These are phyloP conservation scores for Mucor racemosus DNA, from an alignment of 371 early-diverging fungal species.

Conservation along the genomic window DNA sequence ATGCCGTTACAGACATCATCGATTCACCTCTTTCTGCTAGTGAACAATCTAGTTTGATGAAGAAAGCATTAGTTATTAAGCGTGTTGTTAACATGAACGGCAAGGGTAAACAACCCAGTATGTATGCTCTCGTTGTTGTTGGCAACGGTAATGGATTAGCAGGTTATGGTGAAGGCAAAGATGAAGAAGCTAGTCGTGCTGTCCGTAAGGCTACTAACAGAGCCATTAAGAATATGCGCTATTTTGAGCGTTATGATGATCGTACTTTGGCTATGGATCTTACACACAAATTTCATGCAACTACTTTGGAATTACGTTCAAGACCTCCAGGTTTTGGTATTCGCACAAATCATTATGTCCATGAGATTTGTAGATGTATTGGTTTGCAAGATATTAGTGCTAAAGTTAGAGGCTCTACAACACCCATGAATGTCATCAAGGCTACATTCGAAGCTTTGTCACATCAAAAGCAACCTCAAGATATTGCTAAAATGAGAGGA, in stretches of 20 bases:
- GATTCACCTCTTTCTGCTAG: slow-evolving; percentile 39
- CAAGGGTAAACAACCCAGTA: slow-evolving; percentile 82
- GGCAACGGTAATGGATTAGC: slow-evolving; percentile 94
- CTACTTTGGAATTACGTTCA: slow-evolving; percentile 79
- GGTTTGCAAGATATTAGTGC: slow-evolving; percentile 93
- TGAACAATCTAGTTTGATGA: slow-evolving; percentile 59
- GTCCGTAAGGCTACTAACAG: slow-evolving; percentile 87
- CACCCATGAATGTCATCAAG: slow-evolving; percentile 98
- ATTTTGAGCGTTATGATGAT: slow-evolving; percentile 90
- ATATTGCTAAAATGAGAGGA: slow-evolving; percentile 90
- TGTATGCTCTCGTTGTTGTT: slow-evolving; percentile 93
- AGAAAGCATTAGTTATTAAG: slow-evolving; percentile 77
- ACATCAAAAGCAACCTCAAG: slow-evolving; percentile 81
- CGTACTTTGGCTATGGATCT: slow-evolving; percentile 94
- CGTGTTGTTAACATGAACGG: slow-evolving; percentile 86
- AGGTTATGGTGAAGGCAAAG: slow-evolving; percentile 96
- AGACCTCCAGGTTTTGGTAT: slow-evolving; percentile 96
- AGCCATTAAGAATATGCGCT: slow-evolving; percentile 87
- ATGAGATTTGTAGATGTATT: slow-evolving; percentile 93
- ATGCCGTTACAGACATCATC: slow-evolving; percentile 46
- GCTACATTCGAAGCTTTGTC: slow-evolving; percentile 93
- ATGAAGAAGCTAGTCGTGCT: slow-evolving; percentile 79
- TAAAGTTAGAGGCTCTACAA: slow-evolving; percentile 91
- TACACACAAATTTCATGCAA: slow-evolving; percentile 89
- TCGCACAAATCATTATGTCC: slow-evolving; percentile 89